Base-by-base conservation (phyloP, 2,329 filamentous ascomycete genomes). In the Hortaea sp. region DNA sequence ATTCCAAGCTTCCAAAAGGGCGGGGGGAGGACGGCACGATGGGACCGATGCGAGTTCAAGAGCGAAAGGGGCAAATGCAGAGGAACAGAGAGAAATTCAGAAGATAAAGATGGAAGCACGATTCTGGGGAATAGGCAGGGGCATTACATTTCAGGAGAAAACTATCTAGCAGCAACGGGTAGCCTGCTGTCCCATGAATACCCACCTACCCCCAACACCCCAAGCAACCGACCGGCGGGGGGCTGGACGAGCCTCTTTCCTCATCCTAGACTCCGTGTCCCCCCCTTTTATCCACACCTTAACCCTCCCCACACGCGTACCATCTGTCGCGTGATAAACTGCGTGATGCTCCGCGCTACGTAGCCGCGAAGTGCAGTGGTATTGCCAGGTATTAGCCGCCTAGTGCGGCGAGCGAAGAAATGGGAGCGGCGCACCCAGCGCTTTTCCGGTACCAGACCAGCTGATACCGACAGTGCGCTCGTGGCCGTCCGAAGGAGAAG, bases 371-470 rank as follows among this genome's bases (percentile, higher is more conserved):
- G 40, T 42, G 40, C 40, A 42, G 20, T 9, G 10, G 7, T 42
- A 3, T 42, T 42, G 40, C 9, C 40, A 13, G 28, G 28, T 10
- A 42, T 42, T 42, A 42, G 29, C 40, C 13, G 40, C 40, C 10
- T 42, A 30, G 28, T 29, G 40, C 40, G 30, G 40, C 20, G 38
- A 30, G 40, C 20, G 38, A 30, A 42, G 28, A 9, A 29, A 31
- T 28, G 20, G 13, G 28, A 42, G 13, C 40, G 20, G 29, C 28
- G 40, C 13, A 38, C 11, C 11, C 42, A 40, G 10, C 38, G 34
- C 49, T 29, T 20, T 20, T 30, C 12, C 29, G 11, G 9, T 42
- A 42, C 42, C 49, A 50, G 49, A 48, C 49, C 49, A 47, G 49
- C 49, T 50, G 49, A 48, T 47, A 34, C 39, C 42, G 29, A 34